A percentile compares a stretch with the other conserved stretches of the same genome.
These are phyloP conservation scores for Echites panduratus DNA, from an alignment of 257 asterid species.

Conservation along the genomic window DNA sequence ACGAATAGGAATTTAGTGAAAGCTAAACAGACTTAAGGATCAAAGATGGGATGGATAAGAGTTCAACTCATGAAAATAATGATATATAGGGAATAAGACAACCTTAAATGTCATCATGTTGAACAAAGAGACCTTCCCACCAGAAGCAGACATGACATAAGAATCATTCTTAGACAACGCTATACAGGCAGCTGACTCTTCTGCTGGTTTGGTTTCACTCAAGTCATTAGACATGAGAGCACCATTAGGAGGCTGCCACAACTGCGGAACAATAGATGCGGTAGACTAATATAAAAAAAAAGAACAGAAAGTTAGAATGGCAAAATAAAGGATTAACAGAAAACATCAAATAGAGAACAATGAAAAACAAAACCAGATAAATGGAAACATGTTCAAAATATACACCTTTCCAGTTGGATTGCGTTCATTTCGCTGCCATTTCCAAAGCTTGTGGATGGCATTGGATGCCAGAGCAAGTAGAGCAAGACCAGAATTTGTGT, in stretches of 20 bases:
- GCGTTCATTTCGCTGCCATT: conserved; percentile 93
- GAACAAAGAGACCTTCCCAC: conserved; percentile 93
- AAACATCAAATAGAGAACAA: neutral
- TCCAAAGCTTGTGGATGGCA: conserved; percentile 96
- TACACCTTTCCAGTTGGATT: conserved; percentile 85
- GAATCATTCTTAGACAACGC: conserved; percentile 94
- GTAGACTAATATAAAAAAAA: conserved; percentile 56
- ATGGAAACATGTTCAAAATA: conserved; percentile 3
- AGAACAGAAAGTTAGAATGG: neutral
- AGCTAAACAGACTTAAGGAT: conserved; percentile 1
- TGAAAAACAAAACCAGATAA: neutral
- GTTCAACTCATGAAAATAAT: neutral
- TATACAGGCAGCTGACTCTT: conserved; percentile 84
- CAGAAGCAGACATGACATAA: conserved; percentile 99
- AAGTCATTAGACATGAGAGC: conserved; percentile 81
- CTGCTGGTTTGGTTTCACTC: conserved; percentile 62
- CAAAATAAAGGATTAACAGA: conserved; percentile 5
- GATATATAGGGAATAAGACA: neutral
- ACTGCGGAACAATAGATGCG: conserved; percentile 67
- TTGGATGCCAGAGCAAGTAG: conserved; percentile 78
- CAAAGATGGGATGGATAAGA: neutral
- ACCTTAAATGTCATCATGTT: conserved; percentile 99
- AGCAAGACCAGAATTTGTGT: conserved; percentile 83
- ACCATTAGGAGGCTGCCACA: conserved; percentile 90
- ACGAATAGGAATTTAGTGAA: neutral